A percentile compares a stretch with the other conserved stretches of the same genome.
These are phyloP conservation scores for Microsporum audouinii DNA, from an alignment of 2,329 filamentous ascomycete species.

Conservation along the genomic window DNA sequence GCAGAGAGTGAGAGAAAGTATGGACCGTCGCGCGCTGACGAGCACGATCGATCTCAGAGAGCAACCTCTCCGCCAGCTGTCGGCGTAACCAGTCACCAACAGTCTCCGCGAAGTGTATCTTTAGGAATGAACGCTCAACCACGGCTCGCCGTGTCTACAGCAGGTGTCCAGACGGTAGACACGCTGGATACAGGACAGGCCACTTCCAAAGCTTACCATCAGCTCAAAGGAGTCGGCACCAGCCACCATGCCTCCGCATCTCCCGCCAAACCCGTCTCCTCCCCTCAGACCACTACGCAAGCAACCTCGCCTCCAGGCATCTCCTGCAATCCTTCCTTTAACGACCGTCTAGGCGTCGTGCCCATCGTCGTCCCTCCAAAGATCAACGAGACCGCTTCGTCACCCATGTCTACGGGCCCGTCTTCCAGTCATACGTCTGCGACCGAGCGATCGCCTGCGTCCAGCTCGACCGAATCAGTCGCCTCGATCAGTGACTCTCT, in stretches of 20 bases:
- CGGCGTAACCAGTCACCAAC: neutral
- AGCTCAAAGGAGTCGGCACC: neutral
- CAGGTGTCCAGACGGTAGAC: neutral
- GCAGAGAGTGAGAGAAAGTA: neutral
- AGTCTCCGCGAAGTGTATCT: neutral
- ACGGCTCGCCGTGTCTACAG: neutral
- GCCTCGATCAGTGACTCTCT: neutral
- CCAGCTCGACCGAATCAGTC: conserved; percentile 12
- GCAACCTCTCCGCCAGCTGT: neutral
- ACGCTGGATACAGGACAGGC: neutral
- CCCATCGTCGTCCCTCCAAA: conserved; percentile 7
- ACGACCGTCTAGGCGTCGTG: neutral
- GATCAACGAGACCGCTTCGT: conserved; percentile 3
- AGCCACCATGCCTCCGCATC: neutral
- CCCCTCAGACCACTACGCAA: neutral
- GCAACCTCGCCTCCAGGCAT: neutral
- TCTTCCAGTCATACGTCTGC: conserved; percentile 13
- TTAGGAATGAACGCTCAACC: neutral
- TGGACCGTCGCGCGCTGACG: neutral
- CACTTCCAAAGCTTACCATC: neutral
- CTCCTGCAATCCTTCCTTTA: neutral
- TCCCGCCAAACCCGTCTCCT: neutral
- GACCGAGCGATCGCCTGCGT: conserved; percentile 12
- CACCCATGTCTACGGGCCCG: conserved; percentile 9
- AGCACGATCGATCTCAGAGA: neutral